A percentile compares a stretch with the other conserved stretches of the same genome.
Conservation (phyloP, 306 rosid species). For the Albizia julibrissin region DNA sequence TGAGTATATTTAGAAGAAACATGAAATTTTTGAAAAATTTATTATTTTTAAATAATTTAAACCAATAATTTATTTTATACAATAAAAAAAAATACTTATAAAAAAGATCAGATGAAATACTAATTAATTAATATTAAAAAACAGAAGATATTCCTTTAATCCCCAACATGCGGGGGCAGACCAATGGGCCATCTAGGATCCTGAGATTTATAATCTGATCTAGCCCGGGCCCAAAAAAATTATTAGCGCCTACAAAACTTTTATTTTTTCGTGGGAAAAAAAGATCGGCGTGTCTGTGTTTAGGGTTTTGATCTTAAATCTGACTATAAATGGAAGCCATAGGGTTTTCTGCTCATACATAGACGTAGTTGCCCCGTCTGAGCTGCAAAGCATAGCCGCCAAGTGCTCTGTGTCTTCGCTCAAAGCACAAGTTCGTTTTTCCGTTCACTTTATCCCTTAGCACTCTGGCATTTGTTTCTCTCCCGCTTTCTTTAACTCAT, state of each 20-base stretch:
- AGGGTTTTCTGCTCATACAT: neutral
- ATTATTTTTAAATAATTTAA: too few species aligned
- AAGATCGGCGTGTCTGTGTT: too few species aligned
- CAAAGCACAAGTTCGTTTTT: constrained; percentile 3
- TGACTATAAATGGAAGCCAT: neutral
- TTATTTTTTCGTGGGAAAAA: neutral
- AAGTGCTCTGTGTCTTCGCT: neutral
- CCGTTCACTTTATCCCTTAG: neutral
- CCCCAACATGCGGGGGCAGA: too few species aligned
- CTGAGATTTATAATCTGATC: neutral
- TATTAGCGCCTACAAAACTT: too few species aligned
- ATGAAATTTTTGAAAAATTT: too few species aligned
- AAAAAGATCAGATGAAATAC: too few species aligned
- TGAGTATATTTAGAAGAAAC: too few species aligned
- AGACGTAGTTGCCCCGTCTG: neutral
- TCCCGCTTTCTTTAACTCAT: neutral
- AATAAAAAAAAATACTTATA: too few species aligned
- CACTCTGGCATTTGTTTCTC: neutral
- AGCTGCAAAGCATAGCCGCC: neutral
- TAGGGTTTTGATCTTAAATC: constrained; percentile 3
- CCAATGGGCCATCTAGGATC: neutral
- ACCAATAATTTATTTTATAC: too few species aligned
- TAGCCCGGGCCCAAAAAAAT: too few species aligned
- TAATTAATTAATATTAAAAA: too few species aligned
- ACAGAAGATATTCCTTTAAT: too few species aligned